Evolutionary conservation across 2,329 filamentous ascomycete genomes (phyloP).

Genomic region (Penicillium sp.): DNA sequence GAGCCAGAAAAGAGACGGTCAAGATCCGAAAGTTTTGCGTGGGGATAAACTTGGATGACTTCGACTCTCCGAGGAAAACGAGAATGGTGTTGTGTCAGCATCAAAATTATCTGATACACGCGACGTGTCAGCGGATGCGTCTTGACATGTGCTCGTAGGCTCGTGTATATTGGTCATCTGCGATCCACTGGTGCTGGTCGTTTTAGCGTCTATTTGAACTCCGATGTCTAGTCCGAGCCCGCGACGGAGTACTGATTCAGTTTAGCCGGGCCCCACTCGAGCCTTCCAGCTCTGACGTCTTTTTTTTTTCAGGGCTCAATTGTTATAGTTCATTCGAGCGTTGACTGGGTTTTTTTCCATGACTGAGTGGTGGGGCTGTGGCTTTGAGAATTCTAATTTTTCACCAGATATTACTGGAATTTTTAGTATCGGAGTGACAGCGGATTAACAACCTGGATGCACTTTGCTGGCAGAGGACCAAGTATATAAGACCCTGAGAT

Average conservation of each 20-base stretch:
- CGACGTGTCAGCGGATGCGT: constrained; percentile 1
- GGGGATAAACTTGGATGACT: neutral
- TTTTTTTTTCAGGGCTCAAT: neutral
- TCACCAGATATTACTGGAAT: neutral
- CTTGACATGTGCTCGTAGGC: constrained; percentile 1
- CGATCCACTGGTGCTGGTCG: neutral
- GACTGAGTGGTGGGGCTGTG: constrained; percentile 4
- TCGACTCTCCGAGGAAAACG: neutral
- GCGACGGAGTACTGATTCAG: neutral
- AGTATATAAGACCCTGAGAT: constrained; percentile 13
- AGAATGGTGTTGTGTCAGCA: neutral
- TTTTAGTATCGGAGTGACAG: constrained; percentile 2
- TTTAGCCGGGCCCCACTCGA: neutral
- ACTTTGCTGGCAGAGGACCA: neutral
- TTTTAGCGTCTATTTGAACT: neutral
- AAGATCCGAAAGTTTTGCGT: neutral
- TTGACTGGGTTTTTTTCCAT: neutral
- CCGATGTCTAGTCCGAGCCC: constrained; percentile 4
- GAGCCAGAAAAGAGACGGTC: neutral
- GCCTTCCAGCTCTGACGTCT: constrained; percentile 3
- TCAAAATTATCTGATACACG: neutral
- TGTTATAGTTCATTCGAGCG: neutral
- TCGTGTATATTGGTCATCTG: constrained; percentile 7
- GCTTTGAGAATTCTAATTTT: constrained; percentile 2
- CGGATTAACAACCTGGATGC: constrained; percentile 2